phyloP scores from a whole-genome alignment of 345 rosid genomes.

The Populus ilicifolia region DNA sequence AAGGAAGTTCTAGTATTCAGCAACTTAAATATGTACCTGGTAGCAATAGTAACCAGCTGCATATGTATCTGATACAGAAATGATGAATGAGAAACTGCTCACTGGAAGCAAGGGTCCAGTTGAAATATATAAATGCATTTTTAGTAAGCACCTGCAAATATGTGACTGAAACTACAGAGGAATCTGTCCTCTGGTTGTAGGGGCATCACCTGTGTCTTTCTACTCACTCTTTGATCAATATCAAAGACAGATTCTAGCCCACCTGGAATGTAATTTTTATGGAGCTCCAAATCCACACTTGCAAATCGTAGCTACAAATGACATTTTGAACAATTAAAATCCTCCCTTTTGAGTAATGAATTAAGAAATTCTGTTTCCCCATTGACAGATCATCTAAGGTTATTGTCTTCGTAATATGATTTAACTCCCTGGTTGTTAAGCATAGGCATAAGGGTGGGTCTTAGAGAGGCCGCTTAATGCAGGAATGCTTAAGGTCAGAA shows the following conservation, averaged over 20 bases:
- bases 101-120: neutral
- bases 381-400: too few relatives aligned
- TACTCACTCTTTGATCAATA: slow-evolving; percentile 65
- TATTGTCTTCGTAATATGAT: too few relatives aligned
- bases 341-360: too few relatives aligned
- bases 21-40: slow-evolving; percentile 46
- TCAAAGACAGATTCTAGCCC: slow-evolving; percentile 71
- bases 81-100: neutral
- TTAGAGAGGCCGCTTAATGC: too few relatives aligned
- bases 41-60: slow-evolving; percentile 97
- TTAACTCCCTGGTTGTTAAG: too few relatives aligned
- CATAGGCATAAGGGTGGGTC: too few relatives aligned
- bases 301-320: slow-evolving; percentile 60
- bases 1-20: too few relatives aligned
- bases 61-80: slow-evolving; percentile 58
- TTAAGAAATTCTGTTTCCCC: too few relatives aligned
- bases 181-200: slow-evolving; percentile 75
- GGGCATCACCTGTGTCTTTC: slow-evolving; percentile 68
- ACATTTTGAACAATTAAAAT: too few relatives aligned
- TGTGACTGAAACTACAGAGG: slow-evolving; percentile 79
- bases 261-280: slow-evolving; percentile 58
- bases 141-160: slow-evolving; percentile 55
- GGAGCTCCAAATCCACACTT: slow-evolving; percentile 71
- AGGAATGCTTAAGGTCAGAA: too few relatives aligned
- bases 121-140: neutral